phyloP scores from a whole-genome alignment of 129 eudicot species.

The Apium graveolens region DNA sequence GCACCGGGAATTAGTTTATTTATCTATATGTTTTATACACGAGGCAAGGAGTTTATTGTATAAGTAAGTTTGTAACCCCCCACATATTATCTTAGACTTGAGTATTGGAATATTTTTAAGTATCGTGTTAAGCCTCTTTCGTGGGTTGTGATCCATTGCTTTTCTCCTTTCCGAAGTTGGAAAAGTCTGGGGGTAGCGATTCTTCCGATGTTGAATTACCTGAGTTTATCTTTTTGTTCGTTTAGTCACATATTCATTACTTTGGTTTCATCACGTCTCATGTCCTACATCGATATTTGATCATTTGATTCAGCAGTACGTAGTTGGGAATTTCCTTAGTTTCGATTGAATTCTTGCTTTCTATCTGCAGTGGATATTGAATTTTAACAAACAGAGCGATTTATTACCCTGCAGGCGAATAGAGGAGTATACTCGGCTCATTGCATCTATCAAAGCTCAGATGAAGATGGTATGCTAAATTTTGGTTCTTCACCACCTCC shows the following conservation, averaged over 20 bases:
- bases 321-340: neutral
- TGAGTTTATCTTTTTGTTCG: neutral
- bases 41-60: no score
- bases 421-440: conserved; percentile 67
- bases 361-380: neutral
- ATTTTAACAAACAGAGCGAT: neutral
- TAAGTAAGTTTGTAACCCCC: neutral
- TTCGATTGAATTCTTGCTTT: no score
- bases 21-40: no score
- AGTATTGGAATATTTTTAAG: no score
- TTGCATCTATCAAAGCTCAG: conserved; percentile 82
- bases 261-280: neutral
- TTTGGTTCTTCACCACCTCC: neutral
- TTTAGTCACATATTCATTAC: neutral
- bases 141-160: no score
- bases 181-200: no score
- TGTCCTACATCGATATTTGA: neutral
- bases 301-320: neutral
- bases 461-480: conserved; percentile 66
- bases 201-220: neutral
- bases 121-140: no score
- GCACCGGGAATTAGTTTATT: neutral
- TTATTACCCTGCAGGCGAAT: conserved; percentile 48
- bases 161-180: no score
- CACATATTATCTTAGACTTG: no score